Conservation (phyloP, 805 yeast species). For the Candida multigemmis region DNA sequence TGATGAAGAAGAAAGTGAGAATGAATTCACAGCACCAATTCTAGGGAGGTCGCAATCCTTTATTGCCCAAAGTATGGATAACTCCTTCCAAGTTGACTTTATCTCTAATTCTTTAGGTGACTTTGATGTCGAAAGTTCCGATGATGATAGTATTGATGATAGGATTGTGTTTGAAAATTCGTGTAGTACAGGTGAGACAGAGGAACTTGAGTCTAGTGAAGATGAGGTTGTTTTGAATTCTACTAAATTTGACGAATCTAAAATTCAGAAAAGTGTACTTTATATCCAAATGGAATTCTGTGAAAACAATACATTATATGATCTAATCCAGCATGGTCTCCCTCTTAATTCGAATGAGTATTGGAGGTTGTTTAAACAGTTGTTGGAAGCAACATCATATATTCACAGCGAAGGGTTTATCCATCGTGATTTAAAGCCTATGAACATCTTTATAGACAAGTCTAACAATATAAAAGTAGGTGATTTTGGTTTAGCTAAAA, state of each 20-base stretch:
- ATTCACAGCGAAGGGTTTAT: conserved; percentile 92
- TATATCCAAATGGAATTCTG: conserved; percentile 99
- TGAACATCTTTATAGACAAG: conserved; percentile 90
- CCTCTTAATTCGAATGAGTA: conserved; percentile 67
- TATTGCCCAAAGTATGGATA: conserved; percentile 9
- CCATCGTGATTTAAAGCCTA: conserved; percentile 92
- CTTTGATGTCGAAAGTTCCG: conserved; percentile 32
- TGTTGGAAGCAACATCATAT: conserved; percentile 81
- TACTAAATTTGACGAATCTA: too few relatives aligned
- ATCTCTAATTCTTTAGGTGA: conserved; percentile 56
- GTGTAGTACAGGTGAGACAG: conserved; percentile 7
- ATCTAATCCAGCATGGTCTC: conserved; percentile 68
- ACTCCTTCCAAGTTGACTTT: conserved; percentile 47
- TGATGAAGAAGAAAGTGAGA: conserved; percentile 13
- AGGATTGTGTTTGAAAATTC: conserved; percentile 24
- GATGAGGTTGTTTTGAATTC: neutral
- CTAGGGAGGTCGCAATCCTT: conserved; percentile 7
- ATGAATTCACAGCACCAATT: conserved; percentile 2
- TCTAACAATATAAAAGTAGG: conserved; percentile 87
- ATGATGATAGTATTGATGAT: conserved; percentile 15
- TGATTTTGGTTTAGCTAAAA: conserved; percentile 95
- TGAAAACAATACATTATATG: conserved; percentile 83
- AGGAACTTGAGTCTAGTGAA: conserved; percentile 3
- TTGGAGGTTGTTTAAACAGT: conserved; percentile 84
- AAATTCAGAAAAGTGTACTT: conserved; percentile 38